Evolutionary conservation across 75 land plant species (phyloP), one percentile per base, ranked within the genome.

Genomic region (Adiantum capillusveneris): DNA sequence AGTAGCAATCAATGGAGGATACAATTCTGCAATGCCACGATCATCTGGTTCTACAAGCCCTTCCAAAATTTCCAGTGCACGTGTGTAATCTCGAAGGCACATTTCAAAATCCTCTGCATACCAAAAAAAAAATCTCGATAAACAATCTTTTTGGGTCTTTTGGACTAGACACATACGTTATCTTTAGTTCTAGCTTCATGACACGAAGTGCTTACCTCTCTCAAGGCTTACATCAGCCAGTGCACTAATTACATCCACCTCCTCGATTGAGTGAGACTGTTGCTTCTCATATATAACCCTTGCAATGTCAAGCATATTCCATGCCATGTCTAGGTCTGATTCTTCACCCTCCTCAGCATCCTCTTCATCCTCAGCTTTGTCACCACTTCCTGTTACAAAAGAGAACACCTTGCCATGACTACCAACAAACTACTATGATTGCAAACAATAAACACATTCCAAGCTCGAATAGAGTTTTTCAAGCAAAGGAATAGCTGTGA

Each of bases 261-360:
- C 82, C 66, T 86, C 81, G 62, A 91, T 71, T 2, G 97, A 77
- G 34, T 51, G 70, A 2, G 57, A 45, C 17, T 58, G 60, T 31
- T 74, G 68, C 65, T 81, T 91, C 56, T 86, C 90, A 68, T 69
- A 76, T 58, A 95, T 90, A 43, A 86, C 97, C 50, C 99, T 80
- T 2, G 99, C 93, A 76, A 85, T 58, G 57, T 95, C 99, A 42
- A 95, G 72, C 92, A 87, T 80, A 63, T 87, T 90, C 87, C 90
- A 94, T 29, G 98, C 85, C 60, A 83, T 70, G 62, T 89, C 96
- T 65, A 94, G 54, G 67, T 94, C 90, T 44, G 87, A 74, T 29
- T 94, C 96, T 57, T 89, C 90, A 46, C 86, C 91, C 34, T 86
- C 88, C 25, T 55, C 82, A 29, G 65, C 75, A 44, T 53, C 80